Conservation (phyloP, 2,329 filamentous ascomycete genomes). For the Aulographum hederae region DNA sequence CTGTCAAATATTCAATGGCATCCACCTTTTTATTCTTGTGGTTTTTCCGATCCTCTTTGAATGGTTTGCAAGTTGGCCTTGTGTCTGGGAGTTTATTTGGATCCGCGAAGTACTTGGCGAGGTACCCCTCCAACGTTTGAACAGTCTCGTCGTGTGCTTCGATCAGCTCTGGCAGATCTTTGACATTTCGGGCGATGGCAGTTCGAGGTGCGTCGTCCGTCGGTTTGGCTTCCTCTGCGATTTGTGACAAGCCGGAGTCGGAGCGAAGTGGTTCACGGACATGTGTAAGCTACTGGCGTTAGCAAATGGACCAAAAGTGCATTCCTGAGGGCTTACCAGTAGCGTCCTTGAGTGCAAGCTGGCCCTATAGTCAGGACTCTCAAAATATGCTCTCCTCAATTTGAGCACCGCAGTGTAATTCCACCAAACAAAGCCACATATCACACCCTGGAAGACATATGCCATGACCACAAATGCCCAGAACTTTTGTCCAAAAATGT, state of each 20-base stretch:
- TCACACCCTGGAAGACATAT: slow-evolving; percentile 52
- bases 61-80: slow-evolving; percentile 62
- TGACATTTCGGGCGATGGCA: slow-evolving; percentile 79
- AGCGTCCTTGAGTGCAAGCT: slow-evolving; percentile 60
- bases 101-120: slow-evolving; percentile 83
- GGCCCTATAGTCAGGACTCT: slow-evolving; percentile 71
- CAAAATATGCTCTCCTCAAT: slow-evolving; percentile 62
- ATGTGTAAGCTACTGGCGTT: slow-evolving; percentile 36
- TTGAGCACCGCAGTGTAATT: slow-evolving; percentile 62
- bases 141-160: slow-evolving; percentile 68
- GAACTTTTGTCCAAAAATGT: slow-evolving; percentile 27
- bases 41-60: slow-evolving; percentile 58
- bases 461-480: slow-evolving; percentile 42
- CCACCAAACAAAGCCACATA: slow-evolving; percentile 71
- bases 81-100: slow-evolving; percentile 50
- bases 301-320: slow-evolving; percentile 5
- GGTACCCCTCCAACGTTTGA: slow-evolving; percentile 59
- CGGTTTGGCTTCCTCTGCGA: slow-evolving; percentile 66
- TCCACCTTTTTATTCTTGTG: slow-evolving; percentile 62
- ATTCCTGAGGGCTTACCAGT: slow-evolving; percentile 27
- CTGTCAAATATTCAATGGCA: slow-evolving; percentile 82
- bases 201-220: slow-evolving; percentile 63
- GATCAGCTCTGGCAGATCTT: slow-evolving; percentile 71
- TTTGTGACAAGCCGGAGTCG: slow-evolving; percentile 71
- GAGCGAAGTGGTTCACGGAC: slow-evolving; percentile 56